Evolutionary conservation across 2,329 filamentous ascomycete genomes (phyloP), one percentile per base, ranked within the genome.

Genomic region (Trichoderma sp.): DNA sequence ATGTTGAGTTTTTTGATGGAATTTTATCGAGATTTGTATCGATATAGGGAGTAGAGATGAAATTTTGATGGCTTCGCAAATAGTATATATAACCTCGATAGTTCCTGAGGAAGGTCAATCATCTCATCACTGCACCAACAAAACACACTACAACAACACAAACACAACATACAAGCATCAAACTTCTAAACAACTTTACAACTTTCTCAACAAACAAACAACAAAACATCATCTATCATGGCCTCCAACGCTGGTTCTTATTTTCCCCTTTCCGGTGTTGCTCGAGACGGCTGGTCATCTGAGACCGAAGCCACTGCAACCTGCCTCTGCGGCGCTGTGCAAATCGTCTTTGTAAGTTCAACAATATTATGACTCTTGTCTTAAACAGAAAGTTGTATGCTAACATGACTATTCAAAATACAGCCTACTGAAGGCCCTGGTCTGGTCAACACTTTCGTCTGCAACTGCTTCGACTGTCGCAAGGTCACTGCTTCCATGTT

Each of bases 381-480:
- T 41, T 6, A 18, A 50, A 38, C n/a, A 18, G 6, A 16, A 56
- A 21, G 7, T 21, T 33, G 7, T 21, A 1, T n/a, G 21, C 71
- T 73, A 29, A 73, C 21, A 21, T 33, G 21, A 18, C 7, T 7
- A n/a, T 24, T 3, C 9, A 7, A 38, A 29, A 12, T 12, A 29
- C 6, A 73, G 71, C 60, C 71, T 9, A 73, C 62, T 9, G 41
- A 65, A 38, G 71, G 41, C 18, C 71, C 71, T 56, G 60, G 71
- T 3, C 60, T 73, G 3, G 18, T 73, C 71, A 65, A 65, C 41
- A 73, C 71, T 21, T 73, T 73, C 27, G 21, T 65, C 60, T 73
- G 71, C 71, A 73, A 73, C 60, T 73, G 71, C 29, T 53, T 53
- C 29, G 71, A 73, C 71, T 73, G 71, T 21, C 71, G 71, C 71